phyloP scores from a whole-genome alignment of 257 asterid genomes.

The Parsonsia alboflavescens region DNA sequence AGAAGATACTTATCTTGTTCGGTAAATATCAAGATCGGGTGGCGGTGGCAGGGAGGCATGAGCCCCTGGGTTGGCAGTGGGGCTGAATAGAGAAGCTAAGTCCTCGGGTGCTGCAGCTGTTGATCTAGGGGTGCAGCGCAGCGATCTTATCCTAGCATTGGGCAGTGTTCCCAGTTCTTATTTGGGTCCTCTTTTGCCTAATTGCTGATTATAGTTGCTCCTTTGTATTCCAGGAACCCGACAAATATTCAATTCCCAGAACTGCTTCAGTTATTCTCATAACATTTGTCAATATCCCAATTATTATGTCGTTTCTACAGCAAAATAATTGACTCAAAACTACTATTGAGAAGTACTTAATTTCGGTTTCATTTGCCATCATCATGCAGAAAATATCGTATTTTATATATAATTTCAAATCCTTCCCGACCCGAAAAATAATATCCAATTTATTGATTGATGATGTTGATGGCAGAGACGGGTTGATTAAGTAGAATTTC shows the following conservation, averaged over 20 bases:
- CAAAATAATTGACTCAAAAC: not conserved
- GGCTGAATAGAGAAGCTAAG: not conserved
- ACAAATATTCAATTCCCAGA: conserved; percentile 7
- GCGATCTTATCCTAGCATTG: conserved; percentile 7
- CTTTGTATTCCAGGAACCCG: not conserved
- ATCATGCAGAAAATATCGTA: too few relatives aligned
- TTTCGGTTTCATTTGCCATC: too few relatives aligned
- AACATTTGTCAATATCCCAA: not conserved
- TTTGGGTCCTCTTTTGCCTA: not conserved
- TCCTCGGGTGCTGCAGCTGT: not conserved
- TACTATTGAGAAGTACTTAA: too few relatives aligned
- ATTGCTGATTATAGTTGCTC: not conserved
- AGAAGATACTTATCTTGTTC: too few relatives aligned
- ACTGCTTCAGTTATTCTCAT: not conserved
- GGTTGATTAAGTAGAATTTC: too few relatives aligned
- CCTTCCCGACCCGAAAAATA: too few relatives aligned
- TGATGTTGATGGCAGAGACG: too few relatives aligned
- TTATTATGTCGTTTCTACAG: not conserved
- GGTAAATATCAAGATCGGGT: not conserved
- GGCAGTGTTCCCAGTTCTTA: conserved; percentile 11
- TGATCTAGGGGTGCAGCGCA: not conserved
- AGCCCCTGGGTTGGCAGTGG: not conserved
- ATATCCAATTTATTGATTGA: too few relatives aligned
- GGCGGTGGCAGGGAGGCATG: not conserved
- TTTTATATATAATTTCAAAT: too few relatives aligned